Evolutionary conservation across 2,329 filamentous ascomycete species (phyloP).

Genomic region (Ascochyta fabae): DNA sequence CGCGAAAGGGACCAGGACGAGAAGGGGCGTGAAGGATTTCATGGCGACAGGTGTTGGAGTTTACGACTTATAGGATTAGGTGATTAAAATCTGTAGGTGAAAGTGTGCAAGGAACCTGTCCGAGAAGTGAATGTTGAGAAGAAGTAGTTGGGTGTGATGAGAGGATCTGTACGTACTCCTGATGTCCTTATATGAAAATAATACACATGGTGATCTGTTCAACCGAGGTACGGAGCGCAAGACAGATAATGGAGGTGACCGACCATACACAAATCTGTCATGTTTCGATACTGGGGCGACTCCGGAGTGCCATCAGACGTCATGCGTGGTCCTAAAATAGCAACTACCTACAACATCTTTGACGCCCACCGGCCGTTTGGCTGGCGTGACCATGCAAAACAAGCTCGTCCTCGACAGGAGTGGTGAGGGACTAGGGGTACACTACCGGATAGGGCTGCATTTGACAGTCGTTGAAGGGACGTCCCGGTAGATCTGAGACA

Average conservation of each 20-base stretch:
- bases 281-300: constrained; percentile 19
- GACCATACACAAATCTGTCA: constrained; percentile 10
- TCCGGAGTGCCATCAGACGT: constrained; percentile 18
- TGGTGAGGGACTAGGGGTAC: constrained; percentile 2
- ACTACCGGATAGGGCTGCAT: constrained; percentile 17
- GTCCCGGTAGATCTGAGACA: constrained; percentile 15
- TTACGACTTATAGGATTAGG: not conserved
- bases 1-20: constrained; percentile 18
- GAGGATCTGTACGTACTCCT: not conserved
- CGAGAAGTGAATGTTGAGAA: not conserved
- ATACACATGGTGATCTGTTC: not conserved
- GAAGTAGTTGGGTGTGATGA: not conserved
- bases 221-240: constrained; percentile 3
- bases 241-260: not conserved
- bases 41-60: constrained; percentile 11
- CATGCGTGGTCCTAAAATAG: constrained; percentile 23
- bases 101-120: not conserved
- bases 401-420: constrained; percentile 6
- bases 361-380: not conserved
- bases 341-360: constrained; percentile 3
- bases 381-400: constrained; percentile 13
- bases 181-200: constrained; percentile 1
- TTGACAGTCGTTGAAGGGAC: constrained; percentile 15
- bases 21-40: constrained; percentile 22
- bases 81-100: not conserved